phyloP scores from a whole-genome alignment of 192 early-diverging fungal genomes.

The Coemansia sp. region DNA sequence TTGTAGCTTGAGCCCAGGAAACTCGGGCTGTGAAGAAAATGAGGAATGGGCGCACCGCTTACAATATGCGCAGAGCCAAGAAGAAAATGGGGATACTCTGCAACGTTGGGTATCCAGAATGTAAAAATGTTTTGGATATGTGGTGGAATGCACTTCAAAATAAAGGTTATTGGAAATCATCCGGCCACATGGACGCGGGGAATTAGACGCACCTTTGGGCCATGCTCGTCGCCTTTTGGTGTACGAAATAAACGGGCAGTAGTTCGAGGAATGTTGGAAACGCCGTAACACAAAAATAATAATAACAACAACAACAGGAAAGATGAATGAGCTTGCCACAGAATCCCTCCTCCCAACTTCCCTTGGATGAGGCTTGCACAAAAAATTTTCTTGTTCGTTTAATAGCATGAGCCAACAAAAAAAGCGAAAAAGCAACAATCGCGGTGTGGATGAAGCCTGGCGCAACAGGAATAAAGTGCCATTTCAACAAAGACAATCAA shows the following conservation, averaged over 20 bases:
- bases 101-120: slow-evolving; percentile 1
- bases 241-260: not conserved
- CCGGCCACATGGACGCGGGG: not conserved
- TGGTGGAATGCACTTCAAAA: not conserved
- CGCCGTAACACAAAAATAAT: slow-evolving; percentile 7
- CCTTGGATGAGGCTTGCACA: not conserved
- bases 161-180: slow-evolving; percentile 2
- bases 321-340: not conserved
- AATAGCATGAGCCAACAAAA: slow-evolving; percentile 6
- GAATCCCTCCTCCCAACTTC: not conserved
- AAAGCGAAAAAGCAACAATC: slow-evolving; percentile 1
- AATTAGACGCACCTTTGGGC: not conserved
- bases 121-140: not conserved
- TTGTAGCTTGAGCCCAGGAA: no score
- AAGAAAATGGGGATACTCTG: not conserved
- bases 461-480: not conserved
- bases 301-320: slow-evolving; percentile 14
- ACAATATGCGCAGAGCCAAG: not conserved
- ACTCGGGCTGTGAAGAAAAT: not conserved
- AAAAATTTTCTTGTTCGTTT: slow-evolving; percentile 8
- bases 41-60: not conserved
- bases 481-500: not conserved
- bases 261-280: slow-evolving; percentile 5
- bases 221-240: no score
- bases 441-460: not conserved